Base-by-base conservation (phyloP, 495 filamentous ascomycete genomes). In the Aspergillus mulundensis region DNA sequence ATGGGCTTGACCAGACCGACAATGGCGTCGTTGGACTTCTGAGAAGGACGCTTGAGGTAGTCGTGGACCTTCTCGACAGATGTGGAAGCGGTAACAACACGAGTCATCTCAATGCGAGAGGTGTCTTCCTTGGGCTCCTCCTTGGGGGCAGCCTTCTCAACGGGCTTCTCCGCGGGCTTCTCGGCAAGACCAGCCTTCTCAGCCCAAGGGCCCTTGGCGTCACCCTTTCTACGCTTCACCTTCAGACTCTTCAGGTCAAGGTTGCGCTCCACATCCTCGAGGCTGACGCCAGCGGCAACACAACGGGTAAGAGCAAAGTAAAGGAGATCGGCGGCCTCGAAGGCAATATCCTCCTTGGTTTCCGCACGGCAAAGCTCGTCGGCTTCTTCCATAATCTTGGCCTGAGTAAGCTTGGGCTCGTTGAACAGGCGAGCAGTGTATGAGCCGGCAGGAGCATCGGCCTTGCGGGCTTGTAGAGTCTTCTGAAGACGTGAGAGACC, bases 311-410 rank as follows among this genome's bases (percentile, higher is more conserved):
- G 70, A 8, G 95, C 89, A 74, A 98, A 98, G 75, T 97, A 98
- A 20, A 98, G 81, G 50, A 98, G 76, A 66, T 98, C 94, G 14
- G 93, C 94, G 2, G 94, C 90, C 71, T 98, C 94, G 49, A 94
- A 94, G 14, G 94, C 87, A 44, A 97, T 79, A 18, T 97, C 89
- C 50, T 91, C 78, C 50, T 90, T 89, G 11, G 83, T 85, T 36
- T 79, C 81, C 14, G 94, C 94, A 47, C 89, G 81, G 74, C 94
- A 97, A 25, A 98, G 76, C 73, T 98, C 94, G 57, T 90, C 87
- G 2, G 94, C 94, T 68, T 98, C 94, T 71, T 98, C 94, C 87
- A 96, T 94, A 40, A 98, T 96, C 78, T 98, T 98, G 3, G 94
- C 95, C 32, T 87, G 80, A 15, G 95, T 75, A 18, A 97, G 82